A percentile compares a stretch with the other conserved stretches of the same genome.
Evolutionary conservation across 2,329 filamentous ascomycete species (phyloP).

Genomic region (Dothideomycetes sp.): DNA sequence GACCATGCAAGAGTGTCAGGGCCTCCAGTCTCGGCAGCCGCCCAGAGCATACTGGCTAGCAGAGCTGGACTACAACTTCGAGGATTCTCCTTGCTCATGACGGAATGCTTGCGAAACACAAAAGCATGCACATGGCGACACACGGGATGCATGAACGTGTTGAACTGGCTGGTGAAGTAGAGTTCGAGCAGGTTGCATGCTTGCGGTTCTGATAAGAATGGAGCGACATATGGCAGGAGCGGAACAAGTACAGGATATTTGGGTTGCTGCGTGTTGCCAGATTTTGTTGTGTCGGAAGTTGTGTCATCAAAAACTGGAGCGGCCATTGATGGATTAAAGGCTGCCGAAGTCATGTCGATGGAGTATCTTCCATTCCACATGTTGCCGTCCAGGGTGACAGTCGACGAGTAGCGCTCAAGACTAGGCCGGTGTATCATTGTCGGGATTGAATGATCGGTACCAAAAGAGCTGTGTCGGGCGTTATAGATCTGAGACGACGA

Average conservation of each 20-base stretch:
- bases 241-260: slow-evolving; percentile 12
- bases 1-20: slow-evolving; percentile 12
- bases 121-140: slow-evolving; percentile 12
- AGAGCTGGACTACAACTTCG: slow-evolving; percentile 11
- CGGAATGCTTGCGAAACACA: slow-evolving; percentile 9
- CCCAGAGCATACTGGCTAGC: slow-evolving; percentile 11
- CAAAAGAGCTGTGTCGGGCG: slow-evolving; percentile 10
- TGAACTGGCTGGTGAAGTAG: slow-evolving; percentile 13
- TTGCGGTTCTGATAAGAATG: slow-evolving; percentile 11
- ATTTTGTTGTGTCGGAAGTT: slow-evolving; percentile 9
- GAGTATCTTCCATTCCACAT: slow-evolving; percentile 12
- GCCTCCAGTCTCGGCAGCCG: slow-evolving; percentile 12
- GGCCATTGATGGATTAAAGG: slow-evolving; percentile 6
- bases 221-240: slow-evolving; percentile 8
- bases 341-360: slow-evolving; percentile 6
- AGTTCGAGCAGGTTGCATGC: slow-evolving; percentile 10
- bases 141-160: slow-evolving; percentile 13
- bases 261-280: slow-evolving; percentile 1
- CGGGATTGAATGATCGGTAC: slow-evolving; percentile 5
- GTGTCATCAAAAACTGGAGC: slow-evolving; percentile 6
- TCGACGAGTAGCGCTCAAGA: slow-evolving; percentile 10
- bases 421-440: slow-evolving; percentile 7
- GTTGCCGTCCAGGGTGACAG: slow-evolving; percentile 9
- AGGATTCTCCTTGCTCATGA: slow-evolving; percentile 13
- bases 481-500: background rate